Evolutionary conservation across 2,329 filamentous ascomycete genomes (phyloP).

Genomic region (Orbilia ellipsospora): DNA sequence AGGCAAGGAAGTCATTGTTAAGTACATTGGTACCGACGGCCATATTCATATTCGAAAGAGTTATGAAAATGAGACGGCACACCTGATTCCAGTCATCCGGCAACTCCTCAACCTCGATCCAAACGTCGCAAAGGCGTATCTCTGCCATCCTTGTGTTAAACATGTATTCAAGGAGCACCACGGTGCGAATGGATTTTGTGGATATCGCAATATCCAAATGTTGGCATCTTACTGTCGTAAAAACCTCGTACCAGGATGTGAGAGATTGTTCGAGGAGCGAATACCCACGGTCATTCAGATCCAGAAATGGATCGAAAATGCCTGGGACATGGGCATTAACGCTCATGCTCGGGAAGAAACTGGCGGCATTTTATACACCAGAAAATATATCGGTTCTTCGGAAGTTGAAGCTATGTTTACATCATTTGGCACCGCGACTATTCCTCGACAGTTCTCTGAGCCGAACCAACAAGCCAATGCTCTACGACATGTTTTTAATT

Average conservation of each 20-base stretch:
- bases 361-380: conserved; percentile 84
- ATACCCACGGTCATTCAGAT: conserved; percentile 83
- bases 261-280: conserved; percentile 63
- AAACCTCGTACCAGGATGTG: conserved; percentile 68
- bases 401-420: conserved; percentile 70
- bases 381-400: conserved; percentile 94
- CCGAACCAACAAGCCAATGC: conserved; percentile 25
- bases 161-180: conserved; percentile 84
- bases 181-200: conserved; percentile 91
- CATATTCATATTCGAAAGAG: conserved; percentile 61
- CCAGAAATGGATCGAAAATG: conserved; percentile 85
- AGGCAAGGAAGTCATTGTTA: conserved; percentile 65
- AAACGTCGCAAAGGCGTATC: conserved; percentile 75
- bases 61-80: conserved; percentile 65
- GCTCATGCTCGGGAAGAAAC: conserved; percentile 79
- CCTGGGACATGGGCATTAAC: conserved; percentile 89
- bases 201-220: conserved; percentile 96
- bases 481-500: conserved; percentile 74
- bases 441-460: conserved; percentile 12
- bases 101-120: conserved; percentile 74
- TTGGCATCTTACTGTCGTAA: conserved; percentile 80
- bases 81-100: conserved; percentile 72
- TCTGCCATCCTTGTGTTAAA: conserved; percentile 79
- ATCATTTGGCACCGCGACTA: conserved; percentile 19
- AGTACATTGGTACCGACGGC: conserved; percentile 26